These are phyloP conservation scores for Polytrichum formosum DNA, from an alignment of 225 moss, liverwort and hornwort genomes.

Conservation along the genomic window DNA sequence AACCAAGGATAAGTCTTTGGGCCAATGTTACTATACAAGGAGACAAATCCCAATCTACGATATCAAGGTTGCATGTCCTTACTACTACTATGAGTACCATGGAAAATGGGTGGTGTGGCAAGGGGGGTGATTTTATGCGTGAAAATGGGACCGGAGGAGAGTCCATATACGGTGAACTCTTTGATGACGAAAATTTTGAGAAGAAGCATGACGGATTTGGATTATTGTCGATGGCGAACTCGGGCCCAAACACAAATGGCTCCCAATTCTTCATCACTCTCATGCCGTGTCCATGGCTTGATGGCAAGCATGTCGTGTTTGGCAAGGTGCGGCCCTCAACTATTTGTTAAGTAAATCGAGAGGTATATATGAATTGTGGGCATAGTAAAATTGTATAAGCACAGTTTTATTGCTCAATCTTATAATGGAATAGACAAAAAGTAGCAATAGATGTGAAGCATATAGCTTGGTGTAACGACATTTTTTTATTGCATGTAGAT, in stretches of 20 bases:
- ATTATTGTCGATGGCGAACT: slow-evolving; percentile 86
- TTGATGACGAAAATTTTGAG: slow-evolving; percentile 40
- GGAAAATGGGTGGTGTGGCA: not conserved
- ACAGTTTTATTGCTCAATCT: too few relatives aligned
- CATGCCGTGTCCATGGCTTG: slow-evolving; percentile 62
- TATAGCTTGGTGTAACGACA: too few relatives aligned
- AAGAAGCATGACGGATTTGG: slow-evolving; percentile 35
- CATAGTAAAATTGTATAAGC: too few relatives aligned
- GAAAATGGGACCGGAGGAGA: slow-evolving; percentile 47
- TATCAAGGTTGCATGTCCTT: not conserved
- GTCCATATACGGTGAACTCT: slow-evolving; percentile 37
- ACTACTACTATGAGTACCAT: too few relatives aligned
- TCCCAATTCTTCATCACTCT: slow-evolving; percentile 82
- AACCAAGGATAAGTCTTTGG: too few relatives aligned
- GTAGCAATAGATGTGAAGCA: too few relatives aligned
- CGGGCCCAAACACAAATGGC: slow-evolving; percentile 62
- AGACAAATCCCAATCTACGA: not conserved
- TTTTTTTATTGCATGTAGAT: too few relatives aligned
- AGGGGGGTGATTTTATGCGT: slow-evolving; percentile 43
- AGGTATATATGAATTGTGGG: too few relatives aligned
- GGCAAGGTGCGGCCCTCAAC: slow-evolving; percentile 22
- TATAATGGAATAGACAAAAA: too few relatives aligned
- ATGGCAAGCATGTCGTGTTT: slow-evolving; percentile 58
- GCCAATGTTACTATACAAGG: too few relatives aligned
- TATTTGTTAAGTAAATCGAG: too few relatives aligned